Evolutionary conservation across 169 alveolate species (phyloP).

Genomic region (Cryptosporidium baileyi): DNA sequence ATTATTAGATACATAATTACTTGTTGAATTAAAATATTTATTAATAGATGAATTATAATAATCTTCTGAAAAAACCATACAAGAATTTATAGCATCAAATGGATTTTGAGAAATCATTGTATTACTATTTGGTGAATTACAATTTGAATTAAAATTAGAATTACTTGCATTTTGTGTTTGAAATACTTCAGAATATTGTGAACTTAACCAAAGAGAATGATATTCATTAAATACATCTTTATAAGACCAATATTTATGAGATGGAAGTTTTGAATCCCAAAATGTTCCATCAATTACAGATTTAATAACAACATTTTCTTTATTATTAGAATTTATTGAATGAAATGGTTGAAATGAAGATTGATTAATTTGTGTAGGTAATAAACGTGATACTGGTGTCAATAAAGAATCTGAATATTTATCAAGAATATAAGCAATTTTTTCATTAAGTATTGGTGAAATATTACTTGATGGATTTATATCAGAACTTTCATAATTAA

Average conservation of each 20-base stretch:
- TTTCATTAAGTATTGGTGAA: conserved; percentile 3
- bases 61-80: conserved; percentile 13
- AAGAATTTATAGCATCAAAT: conserved; percentile 38
- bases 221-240: conserved; percentile 54
- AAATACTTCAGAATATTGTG: too few species aligned
- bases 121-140: conserved; percentile 9
- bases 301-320: not conserved
- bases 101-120: conserved; percentile 56
- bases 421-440: conserved; percentile 19
- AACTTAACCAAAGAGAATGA: conserved; percentile 36
- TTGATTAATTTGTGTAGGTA: not conserved
- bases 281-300: not conserved
- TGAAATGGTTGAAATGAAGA: not conserved
- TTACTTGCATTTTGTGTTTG: not conserved
- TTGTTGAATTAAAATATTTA: not conserved
- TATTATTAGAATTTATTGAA: not conserved
- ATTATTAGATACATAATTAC: not conserved
- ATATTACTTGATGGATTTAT: not conserved
- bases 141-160: not conserved
- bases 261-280: conserved; percentile 42
- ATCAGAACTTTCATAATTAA: not conserved
- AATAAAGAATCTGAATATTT: conserved; percentile 47
- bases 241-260: conserved; percentile 29
- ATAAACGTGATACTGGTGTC: conserved; percentile 11
- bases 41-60: not conserved